Evolutionary conservation across 805 yeast genomes (phyloP).

Genomic region (Yamadazyma takamatsuzukensis): DNA sequence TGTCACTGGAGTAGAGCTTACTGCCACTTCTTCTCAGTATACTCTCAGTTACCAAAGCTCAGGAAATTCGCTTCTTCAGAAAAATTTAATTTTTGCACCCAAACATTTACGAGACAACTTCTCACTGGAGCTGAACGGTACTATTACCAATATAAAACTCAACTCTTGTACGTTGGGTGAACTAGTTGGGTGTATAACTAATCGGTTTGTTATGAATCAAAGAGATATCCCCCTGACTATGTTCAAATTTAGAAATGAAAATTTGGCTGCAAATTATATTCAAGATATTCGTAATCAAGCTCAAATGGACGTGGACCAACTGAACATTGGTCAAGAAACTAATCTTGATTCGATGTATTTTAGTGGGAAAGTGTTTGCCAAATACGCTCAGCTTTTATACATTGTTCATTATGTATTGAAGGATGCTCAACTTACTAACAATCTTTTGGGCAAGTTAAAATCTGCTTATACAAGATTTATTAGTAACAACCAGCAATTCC

Average conservation of each 20-base stretch:
- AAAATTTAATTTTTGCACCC: constrained; percentile 53
- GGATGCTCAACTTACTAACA: constrained; percentile 14
- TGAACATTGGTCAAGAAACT: constrained; percentile 15
- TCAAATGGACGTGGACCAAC: constrained; percentile 12
- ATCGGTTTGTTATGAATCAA: constrained; percentile 27
- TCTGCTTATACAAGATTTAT: constrained; percentile 15
- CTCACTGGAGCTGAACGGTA: constrained; percentile 21
- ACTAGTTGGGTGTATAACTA: constrained; percentile 44
- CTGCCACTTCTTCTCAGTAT: constrained; percentile 33
- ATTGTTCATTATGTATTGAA: constrained; percentile 19
- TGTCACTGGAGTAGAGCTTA: constrained; percentile 44
- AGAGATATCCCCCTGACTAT: not conserved
- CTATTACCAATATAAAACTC: constrained; percentile 32
- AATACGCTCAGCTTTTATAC: constrained; percentile 18
- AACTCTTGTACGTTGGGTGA: constrained; percentile 50
- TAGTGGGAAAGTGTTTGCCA: constrained; percentile 22
- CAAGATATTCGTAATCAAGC: constrained; percentile 15
- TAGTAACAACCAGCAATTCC: constrained; percentile 51
- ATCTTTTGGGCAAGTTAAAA: constrained; percentile 15
- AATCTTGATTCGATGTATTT: constrained; percentile 19
- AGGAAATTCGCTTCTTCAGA: constrained; percentile 46
- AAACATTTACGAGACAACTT: constrained; percentile 62
- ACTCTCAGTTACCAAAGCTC: constrained; percentile 37
- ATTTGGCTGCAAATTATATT: constrained; percentile 4
- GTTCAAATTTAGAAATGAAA: constrained; percentile 6